Conservation (phyloP, 1,139 yeast species). For the Hyphopichia fennica region DNA sequence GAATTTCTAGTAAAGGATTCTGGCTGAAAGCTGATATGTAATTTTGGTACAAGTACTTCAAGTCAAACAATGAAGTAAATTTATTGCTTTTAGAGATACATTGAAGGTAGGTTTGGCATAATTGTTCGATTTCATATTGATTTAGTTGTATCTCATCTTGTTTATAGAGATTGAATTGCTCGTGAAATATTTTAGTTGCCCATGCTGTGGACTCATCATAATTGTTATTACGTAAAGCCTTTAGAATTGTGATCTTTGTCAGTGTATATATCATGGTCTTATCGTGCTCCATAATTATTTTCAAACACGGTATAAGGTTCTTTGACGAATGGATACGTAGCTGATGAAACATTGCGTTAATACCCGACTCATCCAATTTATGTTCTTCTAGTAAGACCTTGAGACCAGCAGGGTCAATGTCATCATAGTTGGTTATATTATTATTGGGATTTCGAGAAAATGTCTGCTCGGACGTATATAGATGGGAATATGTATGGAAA, state of each 20-base stretch:
- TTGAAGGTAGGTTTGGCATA: background rate
- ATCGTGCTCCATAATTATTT: background rate
- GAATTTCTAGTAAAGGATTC: constrained; percentile 9
- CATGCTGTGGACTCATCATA: background rate
- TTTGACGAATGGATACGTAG: no score
- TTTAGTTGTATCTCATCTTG: background rate
- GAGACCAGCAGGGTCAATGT: no score
- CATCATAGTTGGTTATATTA: no score
- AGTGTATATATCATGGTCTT: background rate
- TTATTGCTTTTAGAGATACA: constrained; percentile 7
- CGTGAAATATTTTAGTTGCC: background rate
- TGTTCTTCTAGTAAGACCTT: no score
- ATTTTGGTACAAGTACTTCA: constrained; percentile 21
- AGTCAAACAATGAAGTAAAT: constrained; percentile 15
- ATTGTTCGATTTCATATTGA: background rate
- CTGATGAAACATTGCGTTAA: no score
- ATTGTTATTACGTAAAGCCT: background rate
- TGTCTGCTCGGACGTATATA: no score
- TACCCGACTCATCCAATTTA: no score
- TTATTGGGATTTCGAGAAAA: no score
- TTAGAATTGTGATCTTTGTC: background rate
- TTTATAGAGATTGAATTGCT: background rate
- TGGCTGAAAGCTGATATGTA: constrained; percentile 9
- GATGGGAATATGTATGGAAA: no score
- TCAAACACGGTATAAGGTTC: background rate